Base-by-base conservation (phyloP, 257 asterid species). In the Solanum pinnatisectum region DNA sequence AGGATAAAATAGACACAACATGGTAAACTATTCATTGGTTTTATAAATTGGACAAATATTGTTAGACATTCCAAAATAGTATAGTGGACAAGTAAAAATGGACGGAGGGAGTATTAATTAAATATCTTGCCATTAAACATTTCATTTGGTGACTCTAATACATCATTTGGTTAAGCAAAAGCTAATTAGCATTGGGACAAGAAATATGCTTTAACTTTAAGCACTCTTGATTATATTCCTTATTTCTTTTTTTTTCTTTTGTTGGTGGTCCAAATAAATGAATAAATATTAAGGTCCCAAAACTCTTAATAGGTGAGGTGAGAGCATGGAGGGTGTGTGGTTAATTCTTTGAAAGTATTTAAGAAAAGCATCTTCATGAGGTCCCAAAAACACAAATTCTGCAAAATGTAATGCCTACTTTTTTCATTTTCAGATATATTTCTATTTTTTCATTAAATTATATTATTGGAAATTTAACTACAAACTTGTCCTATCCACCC, bases 201-300 rank as follows among this genome's bases (percentile, higher is more conserved):
- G 63, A 52, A 52, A 52, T 52, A 2, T 16, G 10, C 63, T 52
- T 52, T 52, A 52, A 52, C 23, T 52, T 52, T 52, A 2, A 52
- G 63, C 63, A 16, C 23, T 52, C 3, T 52, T 52, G 23, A 52
- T 52, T 52, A 18, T 52, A 16, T 52, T 16, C 63, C 63, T 16
- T 16, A 52, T 52, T 52, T 70, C n/a, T 20, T 39, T 16, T 20
- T 16, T 42, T 14, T n/a, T 7, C 14, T 78, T 42, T 42, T 25
- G 0, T 25, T 42, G 65, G 84, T 92, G 93, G 93, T 90, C 95
- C 95, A 84, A 46, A 86, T 32, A 49, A 32, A 15, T 27, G 86
- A 23, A 36, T 56, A 71, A 59, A 40, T 68, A 59, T 67, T 23
- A 90, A 89, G 95, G 95, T 92, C 92, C 95, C 90, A 71, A 87